Evolutionary conservation across 2,329 filamentous ascomycete species (phyloP), one percentile per base, ranked within the genome.

Genomic region (Aureobasidium melanogenum): DNA sequence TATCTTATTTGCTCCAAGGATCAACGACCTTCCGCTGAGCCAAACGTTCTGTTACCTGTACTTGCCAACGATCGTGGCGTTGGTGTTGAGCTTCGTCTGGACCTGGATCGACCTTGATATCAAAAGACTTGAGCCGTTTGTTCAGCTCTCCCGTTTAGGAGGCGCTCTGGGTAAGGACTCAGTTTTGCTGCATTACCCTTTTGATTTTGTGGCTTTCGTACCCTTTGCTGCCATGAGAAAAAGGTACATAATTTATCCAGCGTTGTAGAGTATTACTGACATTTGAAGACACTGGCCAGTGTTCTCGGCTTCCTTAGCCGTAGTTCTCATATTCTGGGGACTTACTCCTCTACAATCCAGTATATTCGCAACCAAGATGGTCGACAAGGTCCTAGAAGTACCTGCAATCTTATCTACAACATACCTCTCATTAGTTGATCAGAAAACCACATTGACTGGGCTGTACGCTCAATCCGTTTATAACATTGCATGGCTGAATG

Each of bases 121-220:
- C 0, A 84, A 84, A 62, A 66, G 84, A 0, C 72, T 86, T 47
- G 83, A 87, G 36, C 84, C 84, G 0, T 87, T 80, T 74, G 78
- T 84, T 12, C 81, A 85, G 24, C 60, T 32, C 10, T 32, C 30
- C n/a, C n/a, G n/a, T n/a, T 12, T 9, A 32, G 9, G 30, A 32
- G 30, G 30, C 8, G 30, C 30, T 9, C 8, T 6, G 6, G 30
- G 30, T 9, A 9, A 10, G 8, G 30, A 32, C 10, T 32, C 30
- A 9, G 7, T 32, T 32, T 70, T 84, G 0, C 52, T 87, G 0
- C 74, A 79, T 0, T 87, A 87, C 39, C 83, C 83, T 0, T 79
- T 78, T 61, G 75, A 79, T 44, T 77, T 79, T 61, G 51, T 80
- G 0, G 74, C 75, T 0, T 72, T 76, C 0, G 72, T 81, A 0